phyloP scores from a whole-genome alignment of 129 eudicot species.

The Lonicera japonica region DNA sequence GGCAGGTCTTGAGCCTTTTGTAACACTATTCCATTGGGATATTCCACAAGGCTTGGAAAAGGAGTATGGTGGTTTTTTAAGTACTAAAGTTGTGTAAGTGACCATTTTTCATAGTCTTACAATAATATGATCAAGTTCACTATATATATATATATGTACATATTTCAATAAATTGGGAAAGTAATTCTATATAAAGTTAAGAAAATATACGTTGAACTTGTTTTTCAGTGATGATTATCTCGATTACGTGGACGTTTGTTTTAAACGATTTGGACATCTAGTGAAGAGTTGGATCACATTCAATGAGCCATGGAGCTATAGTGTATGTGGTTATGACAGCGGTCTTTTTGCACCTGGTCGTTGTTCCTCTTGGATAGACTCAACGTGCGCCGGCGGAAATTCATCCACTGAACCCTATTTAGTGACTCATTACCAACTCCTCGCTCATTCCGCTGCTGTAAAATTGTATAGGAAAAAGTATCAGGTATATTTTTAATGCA shows the following conservation, averaged over 20 bases:
- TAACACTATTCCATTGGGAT: slow-evolving; percentile 6
- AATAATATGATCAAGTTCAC: neutral
- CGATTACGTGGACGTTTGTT: slow-evolving; percentile 27
- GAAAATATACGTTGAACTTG: neutral
- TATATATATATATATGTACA: too few species aligned
- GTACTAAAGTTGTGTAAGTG: neutral
- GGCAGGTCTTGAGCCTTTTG: neutral
- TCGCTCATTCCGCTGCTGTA: slow-evolving; percentile 36
- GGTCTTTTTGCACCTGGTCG: slow-evolving; percentile 31
- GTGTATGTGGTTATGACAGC: slow-evolving; percentile 10
- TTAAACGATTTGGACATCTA: slow-evolving; percentile 39
- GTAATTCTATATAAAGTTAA: too few species aligned
- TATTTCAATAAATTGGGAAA: too few species aligned
- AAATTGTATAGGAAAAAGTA: slow-evolving; percentile 10
- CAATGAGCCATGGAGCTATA: slow-evolving; percentile 28
- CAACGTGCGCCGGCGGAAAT: slow-evolving; percentile 17
- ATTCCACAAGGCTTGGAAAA: neutral
- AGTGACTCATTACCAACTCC: slow-evolving; percentile 34
- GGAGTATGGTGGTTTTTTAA: neutral
- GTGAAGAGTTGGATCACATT: slow-evolving; percentile 41
- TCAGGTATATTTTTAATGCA: slow-evolving; percentile 11
- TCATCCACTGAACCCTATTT: slow-evolving; percentile 36
- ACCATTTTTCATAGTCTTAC: neutral
- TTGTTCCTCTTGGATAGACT: slow-evolving; percentile 10
- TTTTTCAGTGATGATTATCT: slow-evolving; percentile 17